These are phyloP conservation scores for Nepenthes mirabilis DNA, from an alignment of 148 eudicot species.

Conservation along the genomic window DNA sequence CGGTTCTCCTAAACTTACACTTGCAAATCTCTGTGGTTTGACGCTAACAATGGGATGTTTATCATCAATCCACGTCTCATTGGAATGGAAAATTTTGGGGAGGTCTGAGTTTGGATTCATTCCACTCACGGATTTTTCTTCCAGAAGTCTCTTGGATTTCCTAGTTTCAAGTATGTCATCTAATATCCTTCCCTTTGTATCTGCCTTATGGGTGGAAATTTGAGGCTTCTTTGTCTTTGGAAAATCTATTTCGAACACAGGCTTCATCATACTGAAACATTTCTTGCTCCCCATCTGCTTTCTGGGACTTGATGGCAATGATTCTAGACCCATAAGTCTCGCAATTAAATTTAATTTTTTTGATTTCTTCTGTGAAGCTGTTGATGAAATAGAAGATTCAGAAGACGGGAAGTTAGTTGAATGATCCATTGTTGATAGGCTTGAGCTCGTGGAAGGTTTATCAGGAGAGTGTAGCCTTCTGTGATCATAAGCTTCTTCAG, in stretches of 20 bases:
- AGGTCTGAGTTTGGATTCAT: not conserved
- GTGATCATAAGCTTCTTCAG: constrained; percentile 23
- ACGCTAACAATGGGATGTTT: constrained; percentile 55
- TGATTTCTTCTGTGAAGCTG: constrained; percentile 24
- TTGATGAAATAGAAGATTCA: constrained; percentile 32
- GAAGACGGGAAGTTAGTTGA: constrained; percentile 39
- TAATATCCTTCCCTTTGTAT: constrained; percentile 27
- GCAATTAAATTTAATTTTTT: constrained; percentile 44
- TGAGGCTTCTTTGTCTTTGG: constrained; percentile 30
- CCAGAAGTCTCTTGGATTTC: constrained; percentile 44
- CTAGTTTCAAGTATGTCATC: constrained; percentile 40
- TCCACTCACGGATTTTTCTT: constrained; percentile 8
- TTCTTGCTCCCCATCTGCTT: constrained; percentile 19
- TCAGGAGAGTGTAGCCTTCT: constrained; percentile 19
- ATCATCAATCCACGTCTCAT: constrained; percentile 12
- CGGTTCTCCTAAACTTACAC: constrained; percentile 11
- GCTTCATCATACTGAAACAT: constrained; percentile 22
- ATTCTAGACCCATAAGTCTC: constrained; percentile 67
- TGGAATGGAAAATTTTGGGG: constrained; percentile 2
- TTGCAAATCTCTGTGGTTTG: constrained; percentile 31
- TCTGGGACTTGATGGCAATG: constrained; percentile 9
- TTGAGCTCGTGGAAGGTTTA: constrained; percentile 59
- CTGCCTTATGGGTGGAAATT: constrained; percentile 12
- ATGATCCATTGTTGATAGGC: constrained; percentile 35
- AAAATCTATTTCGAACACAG: constrained; percentile 33